Base-by-base conservation (phyloP, 2,329 filamentous ascomycete genomes). In the Aspergillus intermedius region DNA sequence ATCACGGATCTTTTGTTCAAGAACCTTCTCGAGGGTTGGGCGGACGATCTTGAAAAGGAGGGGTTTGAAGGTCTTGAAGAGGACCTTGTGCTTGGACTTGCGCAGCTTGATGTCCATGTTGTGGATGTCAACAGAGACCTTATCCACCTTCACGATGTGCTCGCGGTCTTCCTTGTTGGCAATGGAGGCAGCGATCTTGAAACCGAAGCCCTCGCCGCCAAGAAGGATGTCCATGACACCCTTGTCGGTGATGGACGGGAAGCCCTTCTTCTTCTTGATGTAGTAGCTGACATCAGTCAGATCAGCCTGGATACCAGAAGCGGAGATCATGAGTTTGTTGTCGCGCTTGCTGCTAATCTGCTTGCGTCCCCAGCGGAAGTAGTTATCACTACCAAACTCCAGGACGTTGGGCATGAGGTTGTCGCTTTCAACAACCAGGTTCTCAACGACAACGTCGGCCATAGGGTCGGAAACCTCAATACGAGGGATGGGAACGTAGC, bases 111-210 rank as follows among this genome's bases (percentile, higher is more conserved):
- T 84, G 59, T 86, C 81, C 49, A 96, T 78, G 63, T 91, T 64
- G 72, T 88, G 87, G 58, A 95, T 81, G 60, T 88, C 83, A 17
- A 95, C 88, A 37, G 87, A 78, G 3, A 95, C 86, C 69, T 87
- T 91, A 64, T 95, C 89, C 52, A 97, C 80, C 80, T 95, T 96
- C 81, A 97, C 91, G 73, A 95, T 93, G 68, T 93, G 83, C 60
- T 87, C 82, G 23, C 77, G 75, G 61, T 95, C 90, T 17, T 76
- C 77, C 65, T 84, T 81, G 46, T 91, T 83, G 2, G 88, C 84
- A 42, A 84, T 91, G 49, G 91, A 88, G 59, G 95, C 79, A 65
- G 89, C 88, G 64, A 97, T 82, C 71, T 90, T 91, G 80, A 97
- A 95, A 62, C 86, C 87, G 67, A 98, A 85, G 32, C 93, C 93